phyloP scores from a whole-genome alignment of 768 basidiomycete genomes.

The Plicaturopsis crispa region DNA sequence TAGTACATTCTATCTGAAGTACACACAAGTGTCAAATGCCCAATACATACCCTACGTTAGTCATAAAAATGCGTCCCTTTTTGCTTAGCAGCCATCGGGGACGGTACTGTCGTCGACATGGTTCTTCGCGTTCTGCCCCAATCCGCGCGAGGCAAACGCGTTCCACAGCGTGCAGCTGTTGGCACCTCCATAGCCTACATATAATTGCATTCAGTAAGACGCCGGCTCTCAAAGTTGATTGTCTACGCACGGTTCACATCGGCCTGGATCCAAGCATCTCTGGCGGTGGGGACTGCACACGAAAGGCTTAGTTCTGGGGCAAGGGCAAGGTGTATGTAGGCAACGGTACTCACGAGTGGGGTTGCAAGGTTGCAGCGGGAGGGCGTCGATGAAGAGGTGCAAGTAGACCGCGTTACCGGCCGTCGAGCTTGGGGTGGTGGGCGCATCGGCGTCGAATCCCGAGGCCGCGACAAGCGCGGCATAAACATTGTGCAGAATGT shows the following conservation, averaged over 20 bases:
- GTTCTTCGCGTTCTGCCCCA: neutral
- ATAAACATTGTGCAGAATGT: slow-evolving; percentile 35
- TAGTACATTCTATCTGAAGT: too few relatives aligned
- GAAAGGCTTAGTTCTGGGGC: too few relatives aligned
- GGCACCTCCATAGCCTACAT: slow-evolving; percentile 33
- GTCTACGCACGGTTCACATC: too few relatives aligned
- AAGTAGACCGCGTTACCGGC: slow-evolving; percentile 1
- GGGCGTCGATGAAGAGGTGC: slow-evolving; percentile 1
- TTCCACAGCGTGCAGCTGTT: slow-evolving; percentile 38
- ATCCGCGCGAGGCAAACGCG: slow-evolving; percentile 17
- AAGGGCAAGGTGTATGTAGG: too few relatives aligned
- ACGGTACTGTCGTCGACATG: neutral
- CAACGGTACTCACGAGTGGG: slow-evolving; percentile 22
- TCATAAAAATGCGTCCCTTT: too few relatives aligned
- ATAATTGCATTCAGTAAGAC: too few relatives aligned
- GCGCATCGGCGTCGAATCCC: slow-evolving; percentile 22
- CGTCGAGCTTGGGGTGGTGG: neutral
- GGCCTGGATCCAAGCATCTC: neutral
- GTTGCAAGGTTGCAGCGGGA: slow-evolving; percentile 29
- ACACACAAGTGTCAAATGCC: too few relatives aligned
- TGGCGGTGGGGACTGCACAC: neutral
- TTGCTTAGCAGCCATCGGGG: neutral
- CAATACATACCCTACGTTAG: too few relatives aligned
- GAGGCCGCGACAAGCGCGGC: slow-evolving; percentile 28
- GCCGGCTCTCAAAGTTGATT: too few relatives aligned